Evolutionary conservation across 2,329 filamentous ascomycete species (phyloP).

Genomic region (Pseudogymnoascus sp.): DNA sequence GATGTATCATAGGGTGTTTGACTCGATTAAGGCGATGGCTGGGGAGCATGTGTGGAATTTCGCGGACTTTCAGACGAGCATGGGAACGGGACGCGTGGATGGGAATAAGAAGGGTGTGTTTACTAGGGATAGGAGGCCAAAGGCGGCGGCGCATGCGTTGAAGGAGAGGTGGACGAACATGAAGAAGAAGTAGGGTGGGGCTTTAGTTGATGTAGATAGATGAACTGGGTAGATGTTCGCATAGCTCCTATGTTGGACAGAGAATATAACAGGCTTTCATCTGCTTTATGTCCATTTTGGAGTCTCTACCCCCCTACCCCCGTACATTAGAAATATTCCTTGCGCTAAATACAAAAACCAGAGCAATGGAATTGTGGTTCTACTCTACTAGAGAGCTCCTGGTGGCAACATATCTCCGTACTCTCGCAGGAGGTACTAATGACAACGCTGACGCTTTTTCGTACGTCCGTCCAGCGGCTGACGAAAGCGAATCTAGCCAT

Average conservation of each 20-base stretch:
- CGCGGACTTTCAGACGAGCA: conserved; percentile 21
- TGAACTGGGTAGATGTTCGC: background rate
- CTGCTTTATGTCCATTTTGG: background rate
- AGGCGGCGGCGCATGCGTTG: conserved; percentile 16
- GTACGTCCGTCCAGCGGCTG: background rate
- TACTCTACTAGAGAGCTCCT: background rate
- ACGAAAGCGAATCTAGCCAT: background rate
- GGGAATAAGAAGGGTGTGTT: conserved; percentile 26
- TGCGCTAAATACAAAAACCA: background rate
- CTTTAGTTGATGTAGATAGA: background rate
- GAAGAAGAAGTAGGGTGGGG: background rate
- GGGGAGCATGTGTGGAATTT: conserved; percentile 28
- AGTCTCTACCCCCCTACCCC: background rate
- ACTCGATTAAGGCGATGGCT: conserved; percentile 22
- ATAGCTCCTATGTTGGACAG: background rate
- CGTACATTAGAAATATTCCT: background rate
- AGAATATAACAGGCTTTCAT: background rate
- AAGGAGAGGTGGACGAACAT: conserved; percentile 17
- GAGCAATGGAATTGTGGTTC: background rate
- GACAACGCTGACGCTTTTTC: background rate
- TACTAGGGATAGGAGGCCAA: conserved; percentile 21
- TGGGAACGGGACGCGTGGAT: conserved; percentile 14
- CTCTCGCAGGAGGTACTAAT: background rate
- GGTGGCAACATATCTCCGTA: background rate
- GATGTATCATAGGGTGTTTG: conserved; percentile 28